Percentiles rank a stretch among this genome's conserved stretches.
These are phyloP conservation scores for Pseudocercospora musae DNA, from an alignment of 2,329 filamentous ascomycete species.

Conservation along the genomic window DNA sequence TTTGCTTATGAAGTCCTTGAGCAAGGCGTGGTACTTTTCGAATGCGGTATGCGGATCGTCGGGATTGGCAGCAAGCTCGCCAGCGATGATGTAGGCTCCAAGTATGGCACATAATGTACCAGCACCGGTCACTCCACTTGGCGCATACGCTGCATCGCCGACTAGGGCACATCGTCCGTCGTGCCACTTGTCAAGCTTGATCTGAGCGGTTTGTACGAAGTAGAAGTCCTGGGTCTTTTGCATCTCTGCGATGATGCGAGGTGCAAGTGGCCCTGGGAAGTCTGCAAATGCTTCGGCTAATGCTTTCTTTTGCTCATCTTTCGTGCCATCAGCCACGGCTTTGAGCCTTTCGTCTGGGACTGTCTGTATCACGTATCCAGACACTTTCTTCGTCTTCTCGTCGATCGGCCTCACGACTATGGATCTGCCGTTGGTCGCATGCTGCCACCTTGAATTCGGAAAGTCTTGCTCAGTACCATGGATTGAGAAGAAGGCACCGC, in stretches of 20 bases:
- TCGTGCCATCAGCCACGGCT: slow-evolving; percentile 7
- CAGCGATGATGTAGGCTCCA: slow-evolving; percentile 39
- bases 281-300: slow-evolving; percentile 8
- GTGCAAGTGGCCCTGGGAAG: slow-evolving; percentile 12
- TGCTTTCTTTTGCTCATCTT: slow-evolving; percentile 12
- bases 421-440: slow-evolving; percentile 15
- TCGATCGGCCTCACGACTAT: slow-evolving; percentile 24
- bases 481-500: slow-evolving; percentile 31
- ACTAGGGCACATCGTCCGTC: slow-evolving; percentile 37
- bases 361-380: slow-evolving; percentile 13
- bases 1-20: slow-evolving; percentile 25
- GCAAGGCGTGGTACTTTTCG: slow-evolving; percentile 19
- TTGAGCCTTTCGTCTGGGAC: slow-evolving; percentile 1
- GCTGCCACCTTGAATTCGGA: slow-evolving; percentile 19
- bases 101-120: slow-evolving; percentile 38
- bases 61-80: slow-evolving; percentile 15
- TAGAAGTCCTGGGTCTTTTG: slow-evolving; percentile 42
- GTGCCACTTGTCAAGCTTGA: slow-evolving; percentile 37
- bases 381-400: slow-evolving; percentile 5
- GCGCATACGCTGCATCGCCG: slow-evolving; percentile 42
- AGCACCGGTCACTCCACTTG: slow-evolving; percentile 34
- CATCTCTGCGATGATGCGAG: slow-evolving; percentile 11
- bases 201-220: slow-evolving; percentile 41
- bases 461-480: slow-evolving; percentile 14
- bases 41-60: slow-evolving; percentile 22